Conservation (phyloP, 2,329 filamentous ascomycete genomes). For the Penicillium sp. region DNA sequence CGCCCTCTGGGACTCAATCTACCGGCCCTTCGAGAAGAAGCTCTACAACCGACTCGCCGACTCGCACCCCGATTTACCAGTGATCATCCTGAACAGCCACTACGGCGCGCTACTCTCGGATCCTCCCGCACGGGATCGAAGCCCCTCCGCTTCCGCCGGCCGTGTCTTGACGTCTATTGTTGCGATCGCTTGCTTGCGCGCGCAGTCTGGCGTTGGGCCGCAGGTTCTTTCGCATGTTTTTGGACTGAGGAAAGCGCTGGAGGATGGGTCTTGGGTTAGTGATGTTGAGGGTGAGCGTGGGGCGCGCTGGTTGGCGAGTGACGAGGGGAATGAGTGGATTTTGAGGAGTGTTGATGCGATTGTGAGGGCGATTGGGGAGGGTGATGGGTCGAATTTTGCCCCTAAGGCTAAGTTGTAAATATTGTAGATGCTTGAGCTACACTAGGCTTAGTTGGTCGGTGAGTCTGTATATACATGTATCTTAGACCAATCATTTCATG, state of each 20-base stretch:
- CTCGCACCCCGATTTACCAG: conserved; percentile 81
- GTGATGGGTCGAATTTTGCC: conserved; percentile 60
- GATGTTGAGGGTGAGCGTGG: conserved; percentile 54
- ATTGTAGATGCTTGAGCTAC: too few relatives aligned
- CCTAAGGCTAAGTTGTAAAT: conserved; percentile 43
- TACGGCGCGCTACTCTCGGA: conserved; percentile 77
- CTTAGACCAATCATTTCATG: too few relatives aligned
- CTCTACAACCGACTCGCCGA: conserved; percentile 70
- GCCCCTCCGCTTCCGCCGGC: conserved; percentile 58
- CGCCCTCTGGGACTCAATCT: conserved; percentile 75
- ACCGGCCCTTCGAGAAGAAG: conserved; percentile 74
- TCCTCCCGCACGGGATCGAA: conserved; percentile 54
- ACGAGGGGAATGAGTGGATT: conserved; percentile 69
- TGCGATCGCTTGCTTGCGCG: conserved; percentile 73
- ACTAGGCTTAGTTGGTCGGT: too few relatives aligned
- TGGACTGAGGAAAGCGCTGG: conserved; percentile 74
- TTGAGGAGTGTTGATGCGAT: conserved; percentile 65
- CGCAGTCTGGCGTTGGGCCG: conserved; percentile 80
- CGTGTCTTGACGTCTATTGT: conserved; percentile 73
- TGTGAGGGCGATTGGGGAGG: conserved; percentile 55
- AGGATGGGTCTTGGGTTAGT: conserved; percentile 58
- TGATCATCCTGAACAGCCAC: conserved; percentile 75
- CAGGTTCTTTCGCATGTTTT: conserved; percentile 83
- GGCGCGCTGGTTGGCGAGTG: conserved; percentile 64
- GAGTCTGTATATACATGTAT: too few relatives aligned